These are phyloP conservation scores for Dactylellina parvicollis DNA, from an alignment of 2,329 filamentous ascomycete species.

Conservation along the genomic window DNA sequence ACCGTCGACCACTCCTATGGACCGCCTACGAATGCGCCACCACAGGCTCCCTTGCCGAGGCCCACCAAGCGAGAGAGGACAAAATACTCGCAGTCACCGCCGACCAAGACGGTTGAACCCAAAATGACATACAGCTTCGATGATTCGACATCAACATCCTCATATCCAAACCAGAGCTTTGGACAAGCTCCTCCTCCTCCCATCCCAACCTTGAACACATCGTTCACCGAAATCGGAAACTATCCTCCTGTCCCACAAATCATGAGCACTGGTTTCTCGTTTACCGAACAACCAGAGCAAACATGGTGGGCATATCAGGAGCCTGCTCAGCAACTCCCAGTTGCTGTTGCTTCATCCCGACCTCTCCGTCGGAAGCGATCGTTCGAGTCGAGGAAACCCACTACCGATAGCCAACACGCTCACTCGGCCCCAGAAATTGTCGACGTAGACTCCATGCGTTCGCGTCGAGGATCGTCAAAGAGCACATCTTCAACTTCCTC, in stretches of 20 bases:
- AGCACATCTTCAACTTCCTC: conserved; percentile 40
- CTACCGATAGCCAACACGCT: conserved; percentile 26
- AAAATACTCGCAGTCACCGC: conserved; percentile 48
- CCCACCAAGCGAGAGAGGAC: conserved; percentile 47
- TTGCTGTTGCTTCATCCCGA: conserved; percentile 36
- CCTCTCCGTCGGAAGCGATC: conserved; percentile 44
- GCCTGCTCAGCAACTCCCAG: conserved; percentile 20
- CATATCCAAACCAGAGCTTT: conserved; percentile 45
- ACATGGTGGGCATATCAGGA: conserved; percentile 49
- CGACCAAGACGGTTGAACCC: conserved; percentile 26
- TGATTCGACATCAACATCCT: conserved; percentile 54
- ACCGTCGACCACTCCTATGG: conserved; percentile 44
- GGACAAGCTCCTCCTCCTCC: conserved; percentile 51
- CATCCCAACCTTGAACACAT: conserved; percentile 28
- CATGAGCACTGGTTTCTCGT: conserved; percentile 48
- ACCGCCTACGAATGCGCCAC: conserved; percentile 36
- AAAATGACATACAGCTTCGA: conserved; percentile 53
- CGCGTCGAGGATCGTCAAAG: conserved; percentile 47
- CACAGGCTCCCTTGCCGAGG: conserved; percentile 34
- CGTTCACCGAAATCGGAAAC: conserved; percentile 46
- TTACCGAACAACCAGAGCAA: conserved; percentile 43
- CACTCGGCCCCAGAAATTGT: conserved; percentile 38
- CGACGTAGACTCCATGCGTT: conserved; percentile 51
- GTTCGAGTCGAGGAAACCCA: conserved; percentile 35
- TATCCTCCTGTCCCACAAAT: conserved; percentile 51